A percentile compares a stretch with the other conserved stretches of the same genome.
phyloP scores from a whole-genome alignment of 2,329 filamentous ascomycete genomes.

The Stagonosporopsis chrysanthemi region DNA sequence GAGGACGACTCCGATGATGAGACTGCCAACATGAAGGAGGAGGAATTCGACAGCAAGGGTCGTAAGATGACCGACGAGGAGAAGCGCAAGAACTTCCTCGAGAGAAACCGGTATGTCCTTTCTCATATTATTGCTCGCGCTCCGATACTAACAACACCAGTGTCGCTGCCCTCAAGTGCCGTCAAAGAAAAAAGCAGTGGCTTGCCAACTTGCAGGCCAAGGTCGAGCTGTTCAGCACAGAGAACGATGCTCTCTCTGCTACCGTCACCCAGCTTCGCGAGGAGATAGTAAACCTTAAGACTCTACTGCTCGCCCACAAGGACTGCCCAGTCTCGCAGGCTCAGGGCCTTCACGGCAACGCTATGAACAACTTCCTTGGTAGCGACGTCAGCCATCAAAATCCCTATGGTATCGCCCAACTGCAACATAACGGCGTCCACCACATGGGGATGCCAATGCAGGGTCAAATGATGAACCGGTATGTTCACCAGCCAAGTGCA shows the following conservation, averaged over 20 bases:
- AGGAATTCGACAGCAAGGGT: constrained; percentile 57
- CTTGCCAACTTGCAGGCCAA: constrained; percentile 92
- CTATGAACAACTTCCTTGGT: constrained; percentile 60
- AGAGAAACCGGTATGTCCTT: constrained; percentile 82
- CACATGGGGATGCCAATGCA: constrained; percentile 52
- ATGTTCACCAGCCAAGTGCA: constrained; percentile 42
- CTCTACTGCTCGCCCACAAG: constrained; percentile 89
- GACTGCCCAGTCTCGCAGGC: constrained; percentile 93
- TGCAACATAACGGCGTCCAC: constrained; percentile 52
- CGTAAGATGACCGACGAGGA: constrained; percentile 98
- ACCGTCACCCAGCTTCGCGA: constrained; percentile 87
- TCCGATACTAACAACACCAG: constrained; percentile 58
- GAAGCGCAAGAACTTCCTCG: constrained; percentile 97
- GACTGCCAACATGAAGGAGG: constrained; percentile 47
- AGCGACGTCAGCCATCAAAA: constrained; percentile 55
- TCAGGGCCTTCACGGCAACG: constrained; percentile 70
- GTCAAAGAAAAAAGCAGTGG: constrained; percentile 99
- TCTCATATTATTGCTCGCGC: not conserved
- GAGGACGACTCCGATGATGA: constrained; percentile 55
- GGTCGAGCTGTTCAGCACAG: constrained; percentile 88
- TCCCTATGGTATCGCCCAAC: constrained; percentile 58
- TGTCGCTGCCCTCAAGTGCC: constrained; percentile 94
- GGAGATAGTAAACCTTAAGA: constrained; percentile 95
- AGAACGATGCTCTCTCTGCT: constrained; percentile 86
- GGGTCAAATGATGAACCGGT: constrained; percentile 50